These are phyloP conservation scores for Tolypocladium album DNA, from an alignment of 2,329 filamentous ascomycete genomes.

Conservation along the genomic window DNA sequence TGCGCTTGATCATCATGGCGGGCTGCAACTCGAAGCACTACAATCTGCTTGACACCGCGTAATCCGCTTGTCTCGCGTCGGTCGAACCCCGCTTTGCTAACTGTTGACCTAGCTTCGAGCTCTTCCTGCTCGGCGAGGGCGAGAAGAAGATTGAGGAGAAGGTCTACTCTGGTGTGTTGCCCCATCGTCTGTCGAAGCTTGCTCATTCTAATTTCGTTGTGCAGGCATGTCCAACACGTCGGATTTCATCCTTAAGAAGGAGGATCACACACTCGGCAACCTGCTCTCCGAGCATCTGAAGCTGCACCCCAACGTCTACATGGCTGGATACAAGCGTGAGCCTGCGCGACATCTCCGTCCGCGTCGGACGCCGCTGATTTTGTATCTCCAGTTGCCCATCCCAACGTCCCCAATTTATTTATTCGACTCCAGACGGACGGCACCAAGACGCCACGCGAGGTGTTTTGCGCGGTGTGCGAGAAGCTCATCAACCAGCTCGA, in stretches of 20 bases:
- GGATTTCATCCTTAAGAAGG: conserved; percentile 91
- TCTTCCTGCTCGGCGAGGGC: conserved; percentile 76
- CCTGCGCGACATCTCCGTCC: conserved; percentile 16
- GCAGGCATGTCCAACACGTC: conserved; percentile 81
- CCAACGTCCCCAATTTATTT: conserved; percentile 49
- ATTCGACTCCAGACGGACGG: conserved; percentile 91
- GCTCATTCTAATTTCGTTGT: neutral
- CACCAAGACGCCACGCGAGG: conserved; percentile 76
- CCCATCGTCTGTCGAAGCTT: neutral
- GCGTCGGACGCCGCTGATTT: conserved; percentile 6
- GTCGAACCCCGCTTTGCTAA: conserved; percentile 9
- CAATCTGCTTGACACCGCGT: conserved; percentile 25
- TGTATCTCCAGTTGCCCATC: conserved; percentile 35
- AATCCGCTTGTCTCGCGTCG: conserved; percentile 8
- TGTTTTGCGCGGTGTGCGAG: conserved; percentile 69
- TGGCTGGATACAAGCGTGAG: conserved; percentile 84
- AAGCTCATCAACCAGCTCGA: conserved; percentile 74
- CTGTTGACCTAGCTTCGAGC: conserved; percentile 61
- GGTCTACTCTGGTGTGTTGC: conserved; percentile 72
- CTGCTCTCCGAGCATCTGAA: conserved; percentile 78
- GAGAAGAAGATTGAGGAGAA: conserved; percentile 92
- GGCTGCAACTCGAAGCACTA: conserved; percentile 27
- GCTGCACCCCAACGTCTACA: conserved; percentile 72
- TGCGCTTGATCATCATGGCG: conserved; percentile 15
- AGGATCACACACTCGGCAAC: conserved; percentile 93